phyloP scores from a whole-genome alignment of 495 filamentous ascomycete genomes.

The Achaetomiella virescens region DNA sequence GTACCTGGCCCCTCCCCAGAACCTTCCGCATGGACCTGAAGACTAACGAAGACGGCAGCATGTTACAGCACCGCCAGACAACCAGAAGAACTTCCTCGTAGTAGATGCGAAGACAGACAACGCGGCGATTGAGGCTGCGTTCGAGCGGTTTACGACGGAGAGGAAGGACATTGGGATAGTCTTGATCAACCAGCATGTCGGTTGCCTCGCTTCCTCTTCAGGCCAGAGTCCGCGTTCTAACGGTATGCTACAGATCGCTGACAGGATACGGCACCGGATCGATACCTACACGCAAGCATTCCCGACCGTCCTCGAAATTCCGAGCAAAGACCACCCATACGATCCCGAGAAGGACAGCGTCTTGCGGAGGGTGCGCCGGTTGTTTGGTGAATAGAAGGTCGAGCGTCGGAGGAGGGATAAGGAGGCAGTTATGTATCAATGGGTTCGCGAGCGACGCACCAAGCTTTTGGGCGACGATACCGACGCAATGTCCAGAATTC shows the following conservation, averaged over 20 bases:
- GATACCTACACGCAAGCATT: slow-evolving; percentile 71
- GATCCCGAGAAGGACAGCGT: slow-evolving; percentile 99
- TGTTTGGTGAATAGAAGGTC: slow-evolving; percentile 78
- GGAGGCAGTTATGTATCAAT: neutral
- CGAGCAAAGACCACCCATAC: slow-evolving; percentile 98
- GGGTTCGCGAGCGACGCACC: neutral
- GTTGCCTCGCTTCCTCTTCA: slow-evolving; percentile 23
- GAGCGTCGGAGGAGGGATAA: neutral
- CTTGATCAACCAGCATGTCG: slow-evolving; percentile 95
- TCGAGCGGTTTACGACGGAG: slow-evolving; percentile 78
- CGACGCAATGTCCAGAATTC: slow-evolving; percentile 11
- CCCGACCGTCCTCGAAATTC: slow-evolving; percentile 82
- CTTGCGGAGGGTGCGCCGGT: slow-evolving; percentile 75
- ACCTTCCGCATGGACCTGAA: neutral
- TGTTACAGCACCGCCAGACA: slow-evolving; percentile 57
- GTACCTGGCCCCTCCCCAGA: slow-evolving; percentile 21
- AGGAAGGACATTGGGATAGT: slow-evolving; percentile 95
- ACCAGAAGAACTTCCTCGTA: slow-evolving; percentile 94
- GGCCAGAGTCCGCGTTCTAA: neutral
- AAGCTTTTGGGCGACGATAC: neutral
- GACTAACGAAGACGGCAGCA: slow-evolving; percentile 24
- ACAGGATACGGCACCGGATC: slow-evolving; percentile 79
- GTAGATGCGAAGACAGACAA: slow-evolving; percentile 90
- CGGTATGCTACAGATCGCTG: slow-evolving; percentile 62
- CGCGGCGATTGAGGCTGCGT: slow-evolving; percentile 81